Evolutionary conservation across 257 asterid species (phyloP), one percentile per base, ranked within the genome.

Genomic region (Capsicum baccatum): DNA sequence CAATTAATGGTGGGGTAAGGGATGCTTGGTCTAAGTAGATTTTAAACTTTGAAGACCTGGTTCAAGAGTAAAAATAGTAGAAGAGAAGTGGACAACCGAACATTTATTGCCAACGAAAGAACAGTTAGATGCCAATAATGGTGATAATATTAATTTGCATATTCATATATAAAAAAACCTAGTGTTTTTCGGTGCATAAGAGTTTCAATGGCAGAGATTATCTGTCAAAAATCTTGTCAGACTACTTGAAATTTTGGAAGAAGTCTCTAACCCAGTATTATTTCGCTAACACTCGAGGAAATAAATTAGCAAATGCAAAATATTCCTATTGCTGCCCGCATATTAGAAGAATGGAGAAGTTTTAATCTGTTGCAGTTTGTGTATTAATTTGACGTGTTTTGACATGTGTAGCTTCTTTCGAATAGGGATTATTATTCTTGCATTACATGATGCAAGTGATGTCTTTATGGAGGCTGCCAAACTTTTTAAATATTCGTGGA

Each of bases 381-480:
- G 19, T 26, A 42, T 58, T 83, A 69, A 67, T 69, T 48, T 54
- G n/a, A 52, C 19, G 39, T 26, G 50, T 68, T 52, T 66, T 55
- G 79, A 44, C 80, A 62, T 63, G 5, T 66, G 82, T 79, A 97
- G 99, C 86, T 97, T 97, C 90, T 97, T 95, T 62, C 96, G 95
- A 73, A 87, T 91, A 84, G 99, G 99, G 83, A 74, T 90, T 15
- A 91, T 95, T 83, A 83, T 94, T 85, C 93, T 97, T 79, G 98
- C 97, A 55, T 89, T 97, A 85, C 99, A 96, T 87, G 98, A 96
- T 89, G 99, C 94, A 73, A 96, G 99, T 84, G 99, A 96, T 83
- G 90, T 96, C 83, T 94, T 96, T 87, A 90, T 96, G 21, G 99
- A 97, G 91, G 97, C 92, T 85, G 99, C 98, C 76, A 97, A 97